Conservation (phyloP, 805 yeast genomes). For the Ogataea allantospora region DNA sequence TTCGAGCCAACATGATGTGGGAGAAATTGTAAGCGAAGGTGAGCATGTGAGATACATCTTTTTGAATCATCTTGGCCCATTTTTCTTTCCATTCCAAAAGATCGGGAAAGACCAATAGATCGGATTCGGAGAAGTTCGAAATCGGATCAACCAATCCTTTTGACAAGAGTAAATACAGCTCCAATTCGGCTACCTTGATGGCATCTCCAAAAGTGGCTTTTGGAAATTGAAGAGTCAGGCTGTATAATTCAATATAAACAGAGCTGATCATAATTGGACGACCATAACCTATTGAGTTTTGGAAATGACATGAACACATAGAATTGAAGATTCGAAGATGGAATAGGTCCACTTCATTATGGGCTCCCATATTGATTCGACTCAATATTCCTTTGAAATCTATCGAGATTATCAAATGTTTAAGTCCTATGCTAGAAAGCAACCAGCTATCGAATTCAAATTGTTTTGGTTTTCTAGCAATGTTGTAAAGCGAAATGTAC, state of each 20-base stretch:
- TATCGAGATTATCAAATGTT: slow-evolving; percentile 46
- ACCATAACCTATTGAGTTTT: slow-evolving; percentile 49
- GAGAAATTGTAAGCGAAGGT: slow-evolving; percentile 49
- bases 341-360: slow-evolving; percentile 42
- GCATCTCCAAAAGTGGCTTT: slow-evolving; percentile 53
- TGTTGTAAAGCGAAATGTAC: slow-evolving; percentile 52
- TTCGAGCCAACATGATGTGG: slow-evolving; percentile 40
- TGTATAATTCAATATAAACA: slow-evolving; percentile 42
- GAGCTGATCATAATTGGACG: slow-evolving; percentile 41
- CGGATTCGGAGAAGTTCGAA: slow-evolving; percentile 9
- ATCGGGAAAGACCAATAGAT: slow-evolving; percentile 32
- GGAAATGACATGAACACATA: slow-evolving; percentile 50
- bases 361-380: slow-evolving; percentile 31
- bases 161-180: slow-evolving; percentile 34
- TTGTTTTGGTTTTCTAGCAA: slow-evolving; percentile 53
- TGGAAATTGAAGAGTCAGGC: slow-evolving; percentile 46
- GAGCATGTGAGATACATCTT: slow-evolving; percentile 49
- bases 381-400: slow-evolving; percentile 43
- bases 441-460: slow-evolving; percentile 52
- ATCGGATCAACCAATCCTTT: slow-evolving; percentile 12
- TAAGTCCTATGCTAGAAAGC: slow-evolving; percentile 50
- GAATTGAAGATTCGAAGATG: slow-evolving; percentile 55
- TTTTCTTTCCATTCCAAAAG: slow-evolving; percentile 45
- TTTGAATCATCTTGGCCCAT: slow-evolving; percentile 44
- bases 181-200: slow-evolving; percentile 50